Evolutionary conservation across 257 asterid species (phyloP), one percentile per base, ranked within the genome.

Genomic region (Solanum pimpinellifolium): DNA sequence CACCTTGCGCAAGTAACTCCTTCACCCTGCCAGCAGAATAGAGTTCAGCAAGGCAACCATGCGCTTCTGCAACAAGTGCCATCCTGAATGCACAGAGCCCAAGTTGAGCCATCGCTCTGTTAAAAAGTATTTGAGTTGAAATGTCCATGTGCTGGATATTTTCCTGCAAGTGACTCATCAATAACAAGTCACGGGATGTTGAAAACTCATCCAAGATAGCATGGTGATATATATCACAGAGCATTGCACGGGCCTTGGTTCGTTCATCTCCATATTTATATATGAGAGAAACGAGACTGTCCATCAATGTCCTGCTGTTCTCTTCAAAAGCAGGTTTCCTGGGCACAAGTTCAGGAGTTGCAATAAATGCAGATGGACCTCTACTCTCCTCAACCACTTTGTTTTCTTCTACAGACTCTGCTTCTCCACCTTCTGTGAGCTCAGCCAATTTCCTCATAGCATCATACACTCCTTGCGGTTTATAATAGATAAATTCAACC

Each of bases 241-340:
- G 99, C 99, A 97, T 96, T 3, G 99, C 99, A 83, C 99, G 99
- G 60, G 99, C 99, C 90, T 95, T 97, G 1, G 99, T 97, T 52
- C 99, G 87, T 88, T 97, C 99, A 88, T 97, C 99, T 11, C 99
- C 99, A 83, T 91, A 91, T 90, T 91, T 92, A 90, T 96, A 96
- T 83, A 97, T 92, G 86, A 94, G 93, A 0, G 99, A 93, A 84
- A 97, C 99, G 86, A 97, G 98, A 42, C 78, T 86, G 83, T 97
- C 99, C 96, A 97, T 94, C 90, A 93, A 91, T 25, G 94, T 73
- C 91, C 99, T 92, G 91, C 98, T 93, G 86, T 91, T 97, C 90
- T 94, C 99, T 0, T 98, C 95, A 88, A 97, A 97, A 44, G 98
- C 90, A 52, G 99, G 96, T 83, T 91, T 95, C 41, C 99, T 94